Base-by-base conservation (phyloP, 2,329 filamentous ascomycete species). In the Clonostachys solani region DNA sequence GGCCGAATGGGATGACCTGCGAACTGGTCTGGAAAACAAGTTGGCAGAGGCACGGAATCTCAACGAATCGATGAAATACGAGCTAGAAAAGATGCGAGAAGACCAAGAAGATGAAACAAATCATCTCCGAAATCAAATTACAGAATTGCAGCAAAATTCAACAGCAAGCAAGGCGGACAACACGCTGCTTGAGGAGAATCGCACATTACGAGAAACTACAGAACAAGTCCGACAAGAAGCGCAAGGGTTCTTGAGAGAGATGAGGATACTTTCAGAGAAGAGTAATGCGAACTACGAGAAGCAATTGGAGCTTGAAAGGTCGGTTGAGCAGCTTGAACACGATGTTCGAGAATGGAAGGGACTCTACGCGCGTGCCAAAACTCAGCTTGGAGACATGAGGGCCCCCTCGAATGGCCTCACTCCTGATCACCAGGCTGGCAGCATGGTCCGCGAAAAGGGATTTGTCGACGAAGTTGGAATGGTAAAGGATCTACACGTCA, bases 301-400 rank as follows among this genome's bases (percentile, higher is more conserved):
- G 54, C 92, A 97, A 64, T 83, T 90, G 45, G 82, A 84, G 56
- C 75, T 97, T 53, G 83, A 87, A 47, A 80, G 78, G 52, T 87
- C 87, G 42, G 84, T 96, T 33, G 78, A 87, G 48, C 75, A 80
- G 47, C 77, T 99, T 6, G 89, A 96, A 65, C 75, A 81, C 18
- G 91, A 97, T 61, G 83, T 95, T 42, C 86, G 87, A 47, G 85
- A 92, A 44, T 99, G 94, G 94, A 90, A 91, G 61, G 83, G 86
- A 56, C 87, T 92, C 42, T 97, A 96, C 61, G 87, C 91, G 23
- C 87, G 86, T 55, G 80, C 89, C 36, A 96, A 95, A 71, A 89
- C 92, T 3, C 92, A 96, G 64, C 74, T 95, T 43, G 83, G 92
- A 45, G 87, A 80, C 59, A 77, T 96, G 62, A 85, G 90, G 45